A percentile compares a stretch with the other conserved stretches of the same genome.
Evolutionary conservation across 768 basidiomycete genomes (phyloP).

Genomic region (Lenzites betulinus): DNA sequence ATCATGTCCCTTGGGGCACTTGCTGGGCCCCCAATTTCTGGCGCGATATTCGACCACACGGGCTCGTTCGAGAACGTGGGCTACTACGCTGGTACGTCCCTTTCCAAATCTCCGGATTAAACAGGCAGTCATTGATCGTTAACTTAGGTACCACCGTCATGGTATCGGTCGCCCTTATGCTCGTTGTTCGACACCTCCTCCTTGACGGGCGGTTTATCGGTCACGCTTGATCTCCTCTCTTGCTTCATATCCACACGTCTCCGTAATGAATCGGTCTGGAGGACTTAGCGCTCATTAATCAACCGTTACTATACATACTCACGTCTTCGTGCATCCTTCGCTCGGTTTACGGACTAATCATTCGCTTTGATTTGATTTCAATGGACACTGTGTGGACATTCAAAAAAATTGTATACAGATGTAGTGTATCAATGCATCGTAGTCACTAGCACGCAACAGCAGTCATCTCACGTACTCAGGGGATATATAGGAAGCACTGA

Average conservation of each 20-base stretch:
- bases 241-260: not conserved
- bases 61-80: conserved; percentile 58
- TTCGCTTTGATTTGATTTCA: too few species aligned
- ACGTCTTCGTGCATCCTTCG: too few species aligned
- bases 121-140: not conserved
- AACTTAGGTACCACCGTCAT: not conserved
- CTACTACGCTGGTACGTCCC: conserved; percentile 48
- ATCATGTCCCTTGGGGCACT: conserved; percentile 63
- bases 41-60: conserved; percentile 58
- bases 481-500: too few species aligned
- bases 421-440: too few species aligned
- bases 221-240: not conserved
- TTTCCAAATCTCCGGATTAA: not conserved
- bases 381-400: too few species aligned
- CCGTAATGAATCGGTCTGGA: not conserved
- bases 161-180: not conserved
- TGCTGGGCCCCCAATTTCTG: conserved; percentile 72
- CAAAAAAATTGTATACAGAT: too few species aligned
- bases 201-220: not conserved
- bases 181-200: not conserved
- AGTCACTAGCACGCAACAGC: too few species aligned
- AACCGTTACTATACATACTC: not conserved
- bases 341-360: too few species aligned
- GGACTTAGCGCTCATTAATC: not conserved
- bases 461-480: too few species aligned